phyloP scores from a whole-genome alignment of 2,329 filamentous ascomycete genomes.

The Trichophyton benhamiae region DNA sequence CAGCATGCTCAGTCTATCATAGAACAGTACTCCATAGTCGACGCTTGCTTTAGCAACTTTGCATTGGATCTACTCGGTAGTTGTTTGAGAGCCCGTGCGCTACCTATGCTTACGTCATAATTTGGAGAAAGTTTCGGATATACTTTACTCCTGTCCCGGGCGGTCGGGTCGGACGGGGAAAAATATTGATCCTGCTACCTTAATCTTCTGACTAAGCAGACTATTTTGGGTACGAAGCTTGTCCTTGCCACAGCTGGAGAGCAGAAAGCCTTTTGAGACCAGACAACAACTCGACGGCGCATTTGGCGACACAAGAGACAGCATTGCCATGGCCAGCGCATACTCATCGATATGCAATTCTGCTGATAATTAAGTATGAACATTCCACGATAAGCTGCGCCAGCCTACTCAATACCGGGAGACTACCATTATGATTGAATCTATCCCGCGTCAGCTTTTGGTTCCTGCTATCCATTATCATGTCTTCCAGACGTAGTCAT shows the following conservation, averaged over 20 bases:
- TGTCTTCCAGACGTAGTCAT: slow-evolving; percentile 20
- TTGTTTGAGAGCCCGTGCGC: too few species aligned
- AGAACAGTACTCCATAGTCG: too few species aligned
- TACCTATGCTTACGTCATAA: too few species aligned
- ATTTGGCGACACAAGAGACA: background rate
- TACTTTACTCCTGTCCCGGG: background rate
- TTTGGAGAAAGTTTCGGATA: background rate
- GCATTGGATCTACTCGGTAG: too few species aligned
- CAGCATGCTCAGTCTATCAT: too few species aligned
- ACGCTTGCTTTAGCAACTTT: too few species aligned
- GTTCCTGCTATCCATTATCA: background rate
- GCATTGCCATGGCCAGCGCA: background rate
- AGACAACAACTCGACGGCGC: background rate
- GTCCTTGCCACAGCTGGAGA: background rate
- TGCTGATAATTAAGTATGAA: background rate
- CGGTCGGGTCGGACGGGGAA: background rate
- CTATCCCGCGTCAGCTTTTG: background rate
- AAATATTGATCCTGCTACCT: background rate
- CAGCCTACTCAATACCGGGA: background rate
- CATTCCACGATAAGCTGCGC: background rate
- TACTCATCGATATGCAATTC: background rate
- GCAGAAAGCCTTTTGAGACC: background rate
- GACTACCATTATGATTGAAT: background rate
- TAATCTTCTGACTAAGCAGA: background rate
- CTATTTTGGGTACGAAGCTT: background rate